phyloP scores from a whole-genome alignment of 805 yeast genomes.

The Starmera caribaea region DNA sequence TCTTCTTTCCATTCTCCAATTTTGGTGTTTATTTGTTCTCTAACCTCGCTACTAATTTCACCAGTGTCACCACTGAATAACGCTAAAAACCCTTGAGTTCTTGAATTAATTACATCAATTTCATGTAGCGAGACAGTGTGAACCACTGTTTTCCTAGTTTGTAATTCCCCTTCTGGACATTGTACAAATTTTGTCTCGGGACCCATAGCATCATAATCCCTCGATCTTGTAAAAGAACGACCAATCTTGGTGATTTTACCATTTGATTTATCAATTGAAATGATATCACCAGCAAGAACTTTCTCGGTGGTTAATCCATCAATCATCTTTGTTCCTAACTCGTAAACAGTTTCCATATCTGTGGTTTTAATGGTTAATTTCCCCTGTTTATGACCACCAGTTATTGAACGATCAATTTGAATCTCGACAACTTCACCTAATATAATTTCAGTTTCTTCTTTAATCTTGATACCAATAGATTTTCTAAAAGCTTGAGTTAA shows the following conservation, averaged over 20 bases:
- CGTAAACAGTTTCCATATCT: conserved; percentile 97
- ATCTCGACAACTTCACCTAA: conserved; percentile 99
- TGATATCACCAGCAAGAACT: conserved; percentile 94
- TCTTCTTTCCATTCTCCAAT: conserved; percentile 99
- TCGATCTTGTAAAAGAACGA: conserved; percentile 88
- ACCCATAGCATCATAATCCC: conserved; percentile 98
- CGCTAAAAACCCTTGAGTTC: conserved; percentile 96
- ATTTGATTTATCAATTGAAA: conserved; percentile 88
- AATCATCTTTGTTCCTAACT: conserved; percentile 88
- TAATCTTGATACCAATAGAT: conserved; percentile 90
- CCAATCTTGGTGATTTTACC: conserved; percentile 94
- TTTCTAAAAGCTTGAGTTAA: conserved; percentile 93
- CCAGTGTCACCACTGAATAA: conserved; percentile 95
- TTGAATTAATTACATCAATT: conserved; percentile 93
- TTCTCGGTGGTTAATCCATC: conserved; percentile 91
- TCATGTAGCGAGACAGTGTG: conserved; percentile 98
- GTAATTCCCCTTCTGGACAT: conserved; percentile 98
- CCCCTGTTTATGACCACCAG: conserved; percentile 98
- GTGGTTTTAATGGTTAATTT: conserved; percentile 95
- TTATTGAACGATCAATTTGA: conserved; percentile 84
- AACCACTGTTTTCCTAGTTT: conserved; percentile 88
- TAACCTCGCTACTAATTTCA: conserved; percentile 89
- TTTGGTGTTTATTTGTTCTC: conserved; percentile 93
- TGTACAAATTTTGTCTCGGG: conserved; percentile 97
- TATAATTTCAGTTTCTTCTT: conserved; percentile 93